phyloP scores from a whole-genome alignment of 148 eudicot genomes.

The Nepenthes mirabilis region DNA sequence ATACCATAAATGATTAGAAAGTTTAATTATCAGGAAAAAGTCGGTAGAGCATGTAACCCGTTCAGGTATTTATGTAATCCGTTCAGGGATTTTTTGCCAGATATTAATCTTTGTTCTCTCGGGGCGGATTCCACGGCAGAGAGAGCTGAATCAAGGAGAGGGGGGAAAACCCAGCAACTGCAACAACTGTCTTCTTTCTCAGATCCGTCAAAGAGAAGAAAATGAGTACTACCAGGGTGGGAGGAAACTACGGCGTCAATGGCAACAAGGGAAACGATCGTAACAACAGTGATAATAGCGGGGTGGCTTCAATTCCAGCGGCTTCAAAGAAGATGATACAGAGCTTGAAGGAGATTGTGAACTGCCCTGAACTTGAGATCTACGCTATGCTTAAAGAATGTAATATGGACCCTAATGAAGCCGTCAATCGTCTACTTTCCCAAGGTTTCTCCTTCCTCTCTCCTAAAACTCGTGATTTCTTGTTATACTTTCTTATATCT shows the following conservation, averaged over 20 bases:
- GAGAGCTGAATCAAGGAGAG: no score
- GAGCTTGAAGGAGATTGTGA: conserved; percentile 80
- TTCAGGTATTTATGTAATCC: no score
- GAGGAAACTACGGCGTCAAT: conserved; percentile 7
- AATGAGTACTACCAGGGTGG: conserved; percentile 17
- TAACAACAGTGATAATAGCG: conserved; percentile 9
- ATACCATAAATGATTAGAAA: no score
- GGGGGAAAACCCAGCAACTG: no score
- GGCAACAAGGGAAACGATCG: conserved; percentile 13
- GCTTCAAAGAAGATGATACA: conserved; percentile 59
- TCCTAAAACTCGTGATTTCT: not conserved
- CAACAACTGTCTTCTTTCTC: no score
- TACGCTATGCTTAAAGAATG: conserved; percentile 81
- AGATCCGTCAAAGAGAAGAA: conserved; percentile 3
- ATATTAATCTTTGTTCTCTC: no score
- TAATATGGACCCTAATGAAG: conserved; percentile 95
- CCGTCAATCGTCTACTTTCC: conserved; percentile 72
- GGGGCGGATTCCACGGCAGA: no score
- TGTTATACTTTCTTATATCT: conserved; percentile 4
- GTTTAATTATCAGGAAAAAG: no score
- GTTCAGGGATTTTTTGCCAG: no score
- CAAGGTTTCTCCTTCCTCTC: conserved; percentile 39
- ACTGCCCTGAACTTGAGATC: conserved; percentile 81
- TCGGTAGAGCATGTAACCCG: no score
- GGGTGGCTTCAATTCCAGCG: conserved; percentile 37